These are phyloP conservation scores for Cryptococcus wingfieldii DNA, from an alignment of 1,284 basidiomycete species.

Conservation along the genomic window DNA sequence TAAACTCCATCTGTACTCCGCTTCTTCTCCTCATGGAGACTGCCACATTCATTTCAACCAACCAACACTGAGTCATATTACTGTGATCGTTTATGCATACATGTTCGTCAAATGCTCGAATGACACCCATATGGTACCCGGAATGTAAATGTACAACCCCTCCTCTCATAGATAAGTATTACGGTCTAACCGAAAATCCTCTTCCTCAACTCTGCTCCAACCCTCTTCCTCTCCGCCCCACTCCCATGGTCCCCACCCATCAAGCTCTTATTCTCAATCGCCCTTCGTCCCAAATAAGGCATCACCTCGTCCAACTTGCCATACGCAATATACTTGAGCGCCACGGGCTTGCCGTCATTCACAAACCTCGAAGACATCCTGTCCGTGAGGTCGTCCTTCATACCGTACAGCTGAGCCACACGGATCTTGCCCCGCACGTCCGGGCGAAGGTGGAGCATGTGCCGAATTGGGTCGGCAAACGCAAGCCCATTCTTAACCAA, in stretches of 20 bases:
- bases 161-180: too few species aligned
- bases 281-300: slow-evolving; percentile 69
- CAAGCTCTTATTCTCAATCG: slow-evolving; percentile 72
- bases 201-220: slow-evolving; percentile 55
- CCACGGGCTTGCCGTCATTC: slow-evolving; percentile 59
- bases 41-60: too few species aligned
- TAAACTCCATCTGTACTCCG: too few species aligned
- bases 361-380: slow-evolving; percentile 60
- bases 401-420: slow-evolving; percentile 84
- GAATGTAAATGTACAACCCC: not conserved
- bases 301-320: slow-evolving; percentile 71
- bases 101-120: not conserved
- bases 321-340: slow-evolving; percentile 81
- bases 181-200: slow-evolving; percentile 44
- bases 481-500: slow-evolving; percentile 62
- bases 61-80: too few species aligned
- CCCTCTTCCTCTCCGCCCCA: slow-evolving; percentile 55
- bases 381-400: slow-evolving; percentile 76
- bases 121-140: not conserved
- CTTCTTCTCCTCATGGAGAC: too few species aligned
- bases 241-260: slow-evolving; percentile 60
- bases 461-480: slow-evolving; percentile 5
- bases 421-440: slow-evolving; percentile 64
- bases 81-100: not conserved
- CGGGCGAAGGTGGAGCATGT: slow-evolving; percentile 47